phyloP scores from a whole-genome alignment of 805 yeast genomes.

The Wickerhamomyces bisporus region DNA sequence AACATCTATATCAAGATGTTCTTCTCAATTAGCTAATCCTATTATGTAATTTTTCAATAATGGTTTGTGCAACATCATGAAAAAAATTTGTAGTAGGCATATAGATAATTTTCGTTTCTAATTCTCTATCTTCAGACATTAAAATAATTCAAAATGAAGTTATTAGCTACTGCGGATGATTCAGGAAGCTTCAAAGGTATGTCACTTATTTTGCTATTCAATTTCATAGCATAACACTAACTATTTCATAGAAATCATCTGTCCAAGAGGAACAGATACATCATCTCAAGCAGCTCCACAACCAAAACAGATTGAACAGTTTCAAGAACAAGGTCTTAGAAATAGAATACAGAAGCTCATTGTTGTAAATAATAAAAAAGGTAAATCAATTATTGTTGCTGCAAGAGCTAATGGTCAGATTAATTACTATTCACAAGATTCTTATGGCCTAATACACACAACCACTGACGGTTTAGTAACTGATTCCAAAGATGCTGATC shows the following conservation, averaged over 20 bases:
- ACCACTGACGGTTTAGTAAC: constrained; percentile 7
- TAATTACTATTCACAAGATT: constrained; percentile 33
- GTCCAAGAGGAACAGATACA: constrained; percentile 72
- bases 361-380: constrained; percentile 27
- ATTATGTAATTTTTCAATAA: no score
- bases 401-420: constrained; percentile 44
- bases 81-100: no score
- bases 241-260: constrained; percentile 41
- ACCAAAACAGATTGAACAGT: constrained; percentile 50
- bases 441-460: constrained; percentile 19
- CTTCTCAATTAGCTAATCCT: no score
- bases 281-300: constrained; percentile 61
- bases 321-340: constrained; percentile 35
- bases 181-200: constrained; percentile 51
- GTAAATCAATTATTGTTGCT: constrained; percentile 30
- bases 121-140: neutral
- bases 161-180: constrained; percentile 61
- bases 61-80: no score
- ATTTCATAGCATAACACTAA: constrained; percentile 1
- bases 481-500: constrained; percentile 25
- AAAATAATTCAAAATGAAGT: constrained; percentile 40
- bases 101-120: no score
- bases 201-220: no score
- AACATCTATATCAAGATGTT: no score
- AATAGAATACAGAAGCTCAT: constrained; percentile 34